Evolutionary conservation across 1,139 yeast genomes (phyloP).

Genomic region (Yamadazyma buinensis): DNA sequence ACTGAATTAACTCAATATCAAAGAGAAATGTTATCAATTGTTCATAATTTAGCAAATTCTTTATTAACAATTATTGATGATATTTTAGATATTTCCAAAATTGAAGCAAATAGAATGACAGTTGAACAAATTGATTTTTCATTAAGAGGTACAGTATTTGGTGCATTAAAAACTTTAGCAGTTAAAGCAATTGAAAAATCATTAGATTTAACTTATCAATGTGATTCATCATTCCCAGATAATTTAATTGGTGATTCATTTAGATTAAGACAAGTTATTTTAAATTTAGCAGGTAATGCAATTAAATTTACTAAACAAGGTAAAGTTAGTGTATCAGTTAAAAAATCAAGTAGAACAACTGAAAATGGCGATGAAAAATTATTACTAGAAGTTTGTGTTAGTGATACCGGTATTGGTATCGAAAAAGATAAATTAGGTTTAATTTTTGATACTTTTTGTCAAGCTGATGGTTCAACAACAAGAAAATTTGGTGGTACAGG

Average conservation of each 20-base stretch:
- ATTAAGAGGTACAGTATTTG: slow-evolving; percentile 80
- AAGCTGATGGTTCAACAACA: slow-evolving; percentile 90
- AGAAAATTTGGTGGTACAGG: slow-evolving; percentile 92
- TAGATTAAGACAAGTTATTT: slow-evolving; percentile 77
- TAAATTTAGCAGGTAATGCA: slow-evolving; percentile 83
- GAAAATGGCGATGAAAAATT: slow-evolving; percentile 43
- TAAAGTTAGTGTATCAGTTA: slow-evolving; percentile 64
- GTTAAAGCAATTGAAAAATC: slow-evolving; percentile 87
- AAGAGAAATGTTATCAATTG: slow-evolving; percentile 84
- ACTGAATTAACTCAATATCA: slow-evolving; percentile 86
- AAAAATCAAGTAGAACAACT: slow-evolving; percentile 42
- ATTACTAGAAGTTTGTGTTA: slow-evolving; percentile 76
- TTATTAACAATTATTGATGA: slow-evolving; percentile 83
- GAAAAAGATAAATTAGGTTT: slow-evolving; percentile 78
- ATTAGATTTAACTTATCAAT: slow-evolving; percentile 72
- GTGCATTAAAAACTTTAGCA: slow-evolving; percentile 81
- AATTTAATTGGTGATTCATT: slow-evolving; percentile 83
- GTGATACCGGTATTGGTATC: slow-evolving; percentile 88
- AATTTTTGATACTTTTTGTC: slow-evolving; percentile 85
- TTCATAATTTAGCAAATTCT: slow-evolving; percentile 80
- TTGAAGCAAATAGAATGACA: slow-evolving; percentile 90
- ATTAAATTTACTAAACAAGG: slow-evolving; percentile 82
- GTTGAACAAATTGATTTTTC: slow-evolving; percentile 86
- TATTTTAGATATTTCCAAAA: slow-evolving; percentile 84
- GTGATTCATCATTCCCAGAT: slow-evolving; percentile 84